Evolutionary conservation across 352 stramenopile species (phyloP), one percentile per base, ranked within the genome.

Genomic region (Globisporangium spiculum): DNA sequence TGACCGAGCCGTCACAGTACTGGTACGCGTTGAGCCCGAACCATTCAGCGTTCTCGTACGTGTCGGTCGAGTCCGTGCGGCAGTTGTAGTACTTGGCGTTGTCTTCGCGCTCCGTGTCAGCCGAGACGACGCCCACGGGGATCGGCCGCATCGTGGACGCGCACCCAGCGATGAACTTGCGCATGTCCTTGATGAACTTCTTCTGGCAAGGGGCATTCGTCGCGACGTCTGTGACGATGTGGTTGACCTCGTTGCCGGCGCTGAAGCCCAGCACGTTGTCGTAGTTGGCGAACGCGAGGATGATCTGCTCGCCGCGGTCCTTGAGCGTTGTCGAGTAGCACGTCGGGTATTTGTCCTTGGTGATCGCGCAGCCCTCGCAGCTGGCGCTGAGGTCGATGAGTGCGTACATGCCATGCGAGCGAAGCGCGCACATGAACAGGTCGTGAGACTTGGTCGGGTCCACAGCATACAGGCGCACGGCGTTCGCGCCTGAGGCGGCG

Each of bases 61-160:
- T 34, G 63, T 97, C 91, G 1, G 34, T 78, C 3, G 76, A 63
- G 66, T 93, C 77, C 0, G 81, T 91, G 66, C 83, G 75, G 73
- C 91, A 97, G 71, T 93, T 92, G 72, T 96, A 97, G 71, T 97
- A 97, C 54, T 80, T 73, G 16, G 81, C 77, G 61, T 96, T 92
- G 1, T 80, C 44, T 41, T 89, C 75, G n/a, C 87, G 79, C 57
- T 91, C 63, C 3, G 72, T 70, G 57, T 95, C 87, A 1, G 88
- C 84, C 16, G 86, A 36, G 10, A 94, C 83, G 38, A 94, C 78
- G 44, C 90, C 90, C 7, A 97, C 79, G 0, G 90, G 88, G 41
- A 97, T 82, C n/a, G 81, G n/a, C 3, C 90, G 84, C 26, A 92
- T 72, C 48, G 72, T 81, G 24, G 20, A 32, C 1, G 60, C 34